Conservation (phyloP, 345 rosid genomes). For the Camelina neglecta region DNA sequence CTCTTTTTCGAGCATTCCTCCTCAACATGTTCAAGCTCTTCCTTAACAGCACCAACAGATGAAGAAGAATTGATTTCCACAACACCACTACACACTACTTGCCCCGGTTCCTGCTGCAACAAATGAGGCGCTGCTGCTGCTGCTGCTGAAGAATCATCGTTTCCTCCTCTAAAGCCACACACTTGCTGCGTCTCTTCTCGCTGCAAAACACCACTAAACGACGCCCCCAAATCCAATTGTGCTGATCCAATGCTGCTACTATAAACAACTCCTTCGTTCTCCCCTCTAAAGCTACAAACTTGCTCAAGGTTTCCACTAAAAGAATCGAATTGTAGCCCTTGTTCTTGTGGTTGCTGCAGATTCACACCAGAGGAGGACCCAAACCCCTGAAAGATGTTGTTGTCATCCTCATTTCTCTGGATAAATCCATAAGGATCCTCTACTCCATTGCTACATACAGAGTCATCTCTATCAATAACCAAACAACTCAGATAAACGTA, state of each 20-base stretch:
- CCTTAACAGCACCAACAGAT: slow-evolving; percentile 42
- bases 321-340: slow-evolving; percentile 32
- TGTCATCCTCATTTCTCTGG: slow-evolving; percentile 13
- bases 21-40: slow-evolving; percentile 32
- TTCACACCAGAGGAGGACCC: slow-evolving; percentile 32
- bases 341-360: slow-evolving; percentile 21
- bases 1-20: slow-evolving; percentile 46
- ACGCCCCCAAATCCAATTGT: slow-evolving; percentile 29
- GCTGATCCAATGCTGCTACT: slow-evolving; percentile 41
- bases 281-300: slow-evolving; percentile 27
- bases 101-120: slow-evolving; percentile 16
- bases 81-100: slow-evolving; percentile 9
- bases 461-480: slow-evolving; percentile 17
- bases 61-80: slow-evolving; percentile 45
- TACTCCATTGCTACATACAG: slow-evolving; percentile 36
- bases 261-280: slow-evolving; percentile 32
- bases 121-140: background rate
- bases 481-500: background rate
- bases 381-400: slow-evolving; percentile 25
- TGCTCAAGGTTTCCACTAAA: slow-evolving; percentile 27
- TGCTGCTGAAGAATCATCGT: background rate
- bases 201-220: slow-evolving; percentile 40
- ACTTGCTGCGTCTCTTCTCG: slow-evolving; percentile 21
- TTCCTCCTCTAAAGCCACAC: slow-evolving; percentile 18
- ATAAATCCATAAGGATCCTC: slow-evolving; percentile 41